Conservation (phyloP, 2,329 filamentous ascomycete species). For the Beauveria sp. region DNA sequence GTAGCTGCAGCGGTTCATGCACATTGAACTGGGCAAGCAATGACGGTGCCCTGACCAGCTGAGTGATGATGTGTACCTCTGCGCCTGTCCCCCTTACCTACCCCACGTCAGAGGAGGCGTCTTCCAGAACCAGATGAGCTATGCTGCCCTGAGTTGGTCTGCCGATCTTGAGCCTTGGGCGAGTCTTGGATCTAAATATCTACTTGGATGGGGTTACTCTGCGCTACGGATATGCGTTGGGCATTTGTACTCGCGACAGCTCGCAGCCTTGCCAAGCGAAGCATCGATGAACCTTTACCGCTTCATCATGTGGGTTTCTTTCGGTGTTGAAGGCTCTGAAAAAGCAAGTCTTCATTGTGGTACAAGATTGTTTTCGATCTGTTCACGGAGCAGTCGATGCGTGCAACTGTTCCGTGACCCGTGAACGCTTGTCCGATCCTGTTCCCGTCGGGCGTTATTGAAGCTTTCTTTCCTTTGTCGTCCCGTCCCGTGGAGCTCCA, state of each 20-base stretch:
- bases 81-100: neutral
- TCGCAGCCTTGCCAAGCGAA: neutral
- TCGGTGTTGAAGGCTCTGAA: neutral
- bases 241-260: neutral
- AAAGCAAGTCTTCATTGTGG: neutral
- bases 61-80: neutral
- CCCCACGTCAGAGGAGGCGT: neutral
- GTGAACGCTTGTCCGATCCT: neutral
- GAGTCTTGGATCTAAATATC: neutral
- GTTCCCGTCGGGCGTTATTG: neutral
- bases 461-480: neutral
- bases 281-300: neutral
- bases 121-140: neutral
- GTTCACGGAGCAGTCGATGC: neutral
- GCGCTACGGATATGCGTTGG: neutral
- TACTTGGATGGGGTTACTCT: neutral
- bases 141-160: neutral
- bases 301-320: neutral
- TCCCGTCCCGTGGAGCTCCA: neutral
- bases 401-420: neutral
- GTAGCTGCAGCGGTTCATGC: constrained; percentile 10
- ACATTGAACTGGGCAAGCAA: neutral
- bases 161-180: neutral
- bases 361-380: neutral
- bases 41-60: neutral